Evolutionary conservation across 441 rosid genomes (phyloP).

Genomic region (Populus hybrid): DNA sequence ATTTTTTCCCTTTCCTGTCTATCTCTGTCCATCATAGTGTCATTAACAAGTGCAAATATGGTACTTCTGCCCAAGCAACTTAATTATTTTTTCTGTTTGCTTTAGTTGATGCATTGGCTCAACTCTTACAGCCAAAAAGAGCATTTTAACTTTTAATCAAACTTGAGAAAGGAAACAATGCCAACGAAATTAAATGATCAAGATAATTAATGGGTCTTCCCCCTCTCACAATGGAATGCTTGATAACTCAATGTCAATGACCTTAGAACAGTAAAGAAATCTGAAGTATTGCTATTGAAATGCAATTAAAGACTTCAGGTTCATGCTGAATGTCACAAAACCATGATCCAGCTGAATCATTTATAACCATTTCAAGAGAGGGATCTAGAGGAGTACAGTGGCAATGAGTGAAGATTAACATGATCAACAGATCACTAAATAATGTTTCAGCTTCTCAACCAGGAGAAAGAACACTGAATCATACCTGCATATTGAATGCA

Average conservation of each 20-base stretch:
- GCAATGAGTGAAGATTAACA: not conserved
- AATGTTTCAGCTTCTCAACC: not conserved
- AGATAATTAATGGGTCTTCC: not conserved
- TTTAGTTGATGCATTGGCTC: not conserved
- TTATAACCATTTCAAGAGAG: not conserved
- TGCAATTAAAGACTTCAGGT: not conserved
- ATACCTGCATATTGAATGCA: conserved; percentile 98
- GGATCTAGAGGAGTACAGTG: not conserved
- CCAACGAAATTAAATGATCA: not conserved
- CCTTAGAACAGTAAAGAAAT: not conserved
- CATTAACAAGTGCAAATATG: not conserved
- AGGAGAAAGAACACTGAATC: conserved; percentile 2
- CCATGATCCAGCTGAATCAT: not conserved
- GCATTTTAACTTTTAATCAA: not conserved
- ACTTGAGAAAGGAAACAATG: not conserved
- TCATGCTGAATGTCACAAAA: not conserved
- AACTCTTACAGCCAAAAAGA: not conserved
- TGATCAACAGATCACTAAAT: not conserved
- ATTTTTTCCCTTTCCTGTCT: not conserved
- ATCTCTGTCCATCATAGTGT: not conserved
- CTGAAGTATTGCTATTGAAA: not conserved
- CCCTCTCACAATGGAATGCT: not conserved
- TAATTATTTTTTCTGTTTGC: not conserved
- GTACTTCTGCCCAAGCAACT: not conserved
- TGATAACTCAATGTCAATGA: not conserved